Evolutionary conservation across 2,329 filamentous ascomycete species (phyloP).

Genomic region (Pseudogymnoascus sp.): DNA sequence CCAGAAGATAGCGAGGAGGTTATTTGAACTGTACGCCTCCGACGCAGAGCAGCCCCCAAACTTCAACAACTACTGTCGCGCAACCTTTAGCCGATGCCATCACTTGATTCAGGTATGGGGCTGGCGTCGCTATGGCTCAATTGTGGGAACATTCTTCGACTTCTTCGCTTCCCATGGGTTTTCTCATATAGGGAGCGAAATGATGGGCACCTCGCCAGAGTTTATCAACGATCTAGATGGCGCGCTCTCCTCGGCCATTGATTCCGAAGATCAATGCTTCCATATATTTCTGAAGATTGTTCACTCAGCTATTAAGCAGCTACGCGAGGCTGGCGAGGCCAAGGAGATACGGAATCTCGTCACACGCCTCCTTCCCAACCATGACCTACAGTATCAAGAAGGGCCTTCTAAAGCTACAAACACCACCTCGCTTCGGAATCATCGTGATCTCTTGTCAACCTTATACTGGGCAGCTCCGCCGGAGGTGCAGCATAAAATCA

Average conservation of each 20-base stretch:
- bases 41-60: constrained; percentile 48
- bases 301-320: constrained; percentile 46
- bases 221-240: constrained; percentile 51
- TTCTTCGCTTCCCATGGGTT: constrained; percentile 58
- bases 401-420: constrained; percentile 52
- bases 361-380: constrained; percentile 56
- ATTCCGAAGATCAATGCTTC: constrained; percentile 54
- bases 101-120: constrained; percentile 58
- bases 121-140: constrained; percentile 47
- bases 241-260: constrained; percentile 39
- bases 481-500: constrained; percentile 44
- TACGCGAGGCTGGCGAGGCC: constrained; percentile 38
- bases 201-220: constrained; percentile 54
- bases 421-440: constrained; percentile 57
- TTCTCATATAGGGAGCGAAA: constrained; percentile 49
- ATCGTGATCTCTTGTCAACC: constrained; percentile 60
- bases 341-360: constrained; percentile 57
- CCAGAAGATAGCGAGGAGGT: constrained; percentile 47
- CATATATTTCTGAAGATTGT: constrained; percentile 61
- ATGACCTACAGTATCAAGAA: constrained; percentile 58
- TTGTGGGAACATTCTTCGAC: constrained; percentile 57
- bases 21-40: constrained; percentile 51
- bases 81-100: constrained; percentile 53
- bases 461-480: constrained; percentile 57
- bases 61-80: constrained; percentile 59